Evolutionary conservation across 2,329 filamentous ascomycete species (phyloP).

Genomic region (Monilinia fructicola): DNA sequence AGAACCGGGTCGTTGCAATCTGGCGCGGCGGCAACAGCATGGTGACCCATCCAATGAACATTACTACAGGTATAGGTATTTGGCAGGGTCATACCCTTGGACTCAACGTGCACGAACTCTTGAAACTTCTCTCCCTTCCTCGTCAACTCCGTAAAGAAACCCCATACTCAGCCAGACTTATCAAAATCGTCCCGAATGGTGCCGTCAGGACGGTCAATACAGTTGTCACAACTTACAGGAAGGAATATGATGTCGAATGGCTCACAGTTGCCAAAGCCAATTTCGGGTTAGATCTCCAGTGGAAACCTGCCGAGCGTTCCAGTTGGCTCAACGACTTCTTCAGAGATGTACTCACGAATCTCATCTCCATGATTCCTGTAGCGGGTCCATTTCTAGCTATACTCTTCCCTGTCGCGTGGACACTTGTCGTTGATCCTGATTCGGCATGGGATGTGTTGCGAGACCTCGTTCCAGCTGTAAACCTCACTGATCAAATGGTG

Average conservation of each 20-base stretch:
- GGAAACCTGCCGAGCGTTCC: neutral
- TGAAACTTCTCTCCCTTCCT: neutral
- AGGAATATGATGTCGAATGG: neutral
- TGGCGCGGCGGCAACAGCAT: neutral
- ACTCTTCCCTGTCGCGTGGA: conserved; percentile 2
- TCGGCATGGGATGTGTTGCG: neutral
- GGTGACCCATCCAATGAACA: neutral
- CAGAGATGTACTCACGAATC: neutral
- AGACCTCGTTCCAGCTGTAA: neutral
- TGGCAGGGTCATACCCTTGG: neutral
- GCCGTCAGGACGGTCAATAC: neutral
- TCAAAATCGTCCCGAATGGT: neutral
- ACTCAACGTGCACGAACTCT: neutral
- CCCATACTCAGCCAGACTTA: neutral
- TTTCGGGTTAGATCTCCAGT: neutral
- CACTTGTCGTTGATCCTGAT: neutral
- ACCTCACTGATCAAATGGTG: conserved; percentile 8
- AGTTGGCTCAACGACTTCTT: conserved; percentile 4
- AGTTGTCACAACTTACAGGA: neutral
- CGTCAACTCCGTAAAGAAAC: conserved; percentile 10
- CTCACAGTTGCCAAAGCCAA: neutral
- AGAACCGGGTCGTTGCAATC: neutral
- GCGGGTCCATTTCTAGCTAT: conserved; percentile 5
- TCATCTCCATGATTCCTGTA: neutral
- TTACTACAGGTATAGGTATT: neutral